These are phyloP conservation scores for Ceratocystis destructans DNA, from an alignment of 2,329 filamentous ascomycete genomes.

Conservation along the genomic window DNA sequence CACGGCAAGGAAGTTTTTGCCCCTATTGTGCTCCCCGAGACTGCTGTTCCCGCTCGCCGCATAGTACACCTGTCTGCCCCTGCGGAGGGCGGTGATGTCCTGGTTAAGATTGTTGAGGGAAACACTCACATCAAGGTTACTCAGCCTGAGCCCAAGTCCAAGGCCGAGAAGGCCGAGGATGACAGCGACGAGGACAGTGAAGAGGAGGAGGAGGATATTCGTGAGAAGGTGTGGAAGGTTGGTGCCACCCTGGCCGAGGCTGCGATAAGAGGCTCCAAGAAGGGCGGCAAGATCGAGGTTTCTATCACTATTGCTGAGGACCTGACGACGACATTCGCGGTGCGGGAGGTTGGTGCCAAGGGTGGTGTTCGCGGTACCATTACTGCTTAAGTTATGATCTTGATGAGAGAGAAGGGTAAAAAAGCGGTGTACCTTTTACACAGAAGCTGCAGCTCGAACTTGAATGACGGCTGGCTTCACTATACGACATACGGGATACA, in stretches of 20 bases:
- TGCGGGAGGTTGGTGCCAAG: constrained; percentile 76
- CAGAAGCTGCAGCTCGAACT: background rate
- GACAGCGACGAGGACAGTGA: constrained; percentile 46
- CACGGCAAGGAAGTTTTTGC: constrained; percentile 58
- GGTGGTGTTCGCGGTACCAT: constrained; percentile 59
- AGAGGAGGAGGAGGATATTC: constrained; percentile 74
- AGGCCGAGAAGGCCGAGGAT: constrained; percentile 51
- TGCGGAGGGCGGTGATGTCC: constrained; percentile 70
- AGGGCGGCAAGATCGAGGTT: constrained; percentile 81
- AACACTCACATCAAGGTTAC: constrained; percentile 85
- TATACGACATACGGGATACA: constrained; percentile 15
- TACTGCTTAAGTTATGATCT: constrained; percentile 21
- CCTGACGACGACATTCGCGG: constrained; percentile 63
- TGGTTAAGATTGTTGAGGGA: constrained; percentile 81
- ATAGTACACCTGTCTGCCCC: constrained; percentile 65
- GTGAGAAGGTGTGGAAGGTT: constrained; percentile 87
- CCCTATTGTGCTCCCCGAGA: constrained; percentile 71
- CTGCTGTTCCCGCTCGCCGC: constrained; percentile 76
- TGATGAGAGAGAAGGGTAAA: constrained; percentile 3
- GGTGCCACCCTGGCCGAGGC: constrained; percentile 73
- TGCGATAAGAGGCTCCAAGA: constrained; percentile 69
- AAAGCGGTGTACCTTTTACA: constrained; percentile 4
- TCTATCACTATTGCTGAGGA: constrained; percentile 79
- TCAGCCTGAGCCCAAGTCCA: constrained; percentile 67
- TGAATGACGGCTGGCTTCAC: constrained; percentile 11